Evolutionary conservation across 257 asterid genomes (phyloP).

Genomic region (Nicotiana otophora): DNA sequence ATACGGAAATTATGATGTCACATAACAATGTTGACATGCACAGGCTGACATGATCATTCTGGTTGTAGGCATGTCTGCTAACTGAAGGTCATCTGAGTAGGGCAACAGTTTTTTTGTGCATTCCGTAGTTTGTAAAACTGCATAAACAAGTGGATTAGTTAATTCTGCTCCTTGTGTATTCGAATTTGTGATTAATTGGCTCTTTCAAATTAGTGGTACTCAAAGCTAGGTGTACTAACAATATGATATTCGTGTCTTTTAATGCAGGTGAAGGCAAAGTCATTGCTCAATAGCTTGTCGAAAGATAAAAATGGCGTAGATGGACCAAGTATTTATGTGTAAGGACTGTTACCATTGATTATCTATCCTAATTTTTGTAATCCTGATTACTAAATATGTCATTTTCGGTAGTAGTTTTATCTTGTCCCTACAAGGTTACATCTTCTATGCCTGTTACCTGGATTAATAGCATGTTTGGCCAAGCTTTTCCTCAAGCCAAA

Average conservation of each 20-base stretch:
- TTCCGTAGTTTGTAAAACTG: neutral
- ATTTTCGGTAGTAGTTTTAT: neutral
- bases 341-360: constrained; percentile 17
- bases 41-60: neutral
- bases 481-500: too few species aligned
- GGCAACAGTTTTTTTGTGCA: neutral
- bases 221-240: neutral
- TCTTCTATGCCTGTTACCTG: neutral
- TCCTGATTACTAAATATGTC: neutral
- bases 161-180: neutral
- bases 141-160: neutral
- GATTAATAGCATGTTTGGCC: too few species aligned
- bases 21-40: neutral
- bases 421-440: neutral
- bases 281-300: constrained; percentile 50
- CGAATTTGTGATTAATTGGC: neutral
- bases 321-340: constrained; percentile 79
- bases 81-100: neutral
- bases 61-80: neutral
- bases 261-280: constrained; percentile 79
- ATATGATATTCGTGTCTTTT: neutral
- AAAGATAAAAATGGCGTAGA: constrained; percentile 67
- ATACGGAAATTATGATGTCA: neutral
- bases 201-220: neutral
- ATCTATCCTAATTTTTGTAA: neutral